These are phyloP conservation scores for Chenopodium quinoa DNA, from an alignment of 148 eudicot genomes.

Conservation along the genomic window DNA sequence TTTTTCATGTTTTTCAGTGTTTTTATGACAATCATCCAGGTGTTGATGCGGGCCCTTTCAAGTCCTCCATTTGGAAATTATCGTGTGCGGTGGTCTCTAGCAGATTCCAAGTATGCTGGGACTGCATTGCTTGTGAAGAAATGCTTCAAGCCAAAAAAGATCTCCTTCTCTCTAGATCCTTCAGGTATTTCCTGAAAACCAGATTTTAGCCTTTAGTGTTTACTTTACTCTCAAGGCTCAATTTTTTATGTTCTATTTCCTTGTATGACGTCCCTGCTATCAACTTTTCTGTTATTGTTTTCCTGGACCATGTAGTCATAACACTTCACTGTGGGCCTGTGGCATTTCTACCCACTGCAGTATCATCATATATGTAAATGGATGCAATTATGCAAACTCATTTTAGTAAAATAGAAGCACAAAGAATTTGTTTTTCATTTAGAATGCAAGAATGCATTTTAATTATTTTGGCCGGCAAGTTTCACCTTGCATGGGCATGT, in stretches of 20 bases:
- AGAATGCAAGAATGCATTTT: neutral
- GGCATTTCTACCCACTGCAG: neutral
- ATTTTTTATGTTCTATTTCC: neutral
- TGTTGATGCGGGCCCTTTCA: constrained; percentile 84
- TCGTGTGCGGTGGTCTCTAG: constrained; percentile 97
- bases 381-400: neutral
- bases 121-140: constrained; percentile 88
- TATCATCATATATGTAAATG: neutral
- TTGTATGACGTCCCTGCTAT: neutral
- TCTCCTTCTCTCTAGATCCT: constrained; percentile 74
- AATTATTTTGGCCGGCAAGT: neutral
- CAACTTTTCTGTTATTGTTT: neutral
- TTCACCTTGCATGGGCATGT: neutral
- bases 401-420: neutral
- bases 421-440: neutral
- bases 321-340: neutral
- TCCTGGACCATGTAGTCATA: neutral
- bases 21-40: constrained; percentile 40
- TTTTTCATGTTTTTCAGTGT: constrained; percentile 4
- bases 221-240: neutral
- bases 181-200: constrained; percentile 46
- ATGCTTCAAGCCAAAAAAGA: constrained; percentile 67
- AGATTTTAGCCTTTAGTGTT: neutral
- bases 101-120: constrained; percentile 98
- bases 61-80: constrained; percentile 69